Evolutionary conservation across 345 rosid species (phyloP), one percentile per base, ranked within the genome.

Genomic region (Reutealis trisperma): DNA sequence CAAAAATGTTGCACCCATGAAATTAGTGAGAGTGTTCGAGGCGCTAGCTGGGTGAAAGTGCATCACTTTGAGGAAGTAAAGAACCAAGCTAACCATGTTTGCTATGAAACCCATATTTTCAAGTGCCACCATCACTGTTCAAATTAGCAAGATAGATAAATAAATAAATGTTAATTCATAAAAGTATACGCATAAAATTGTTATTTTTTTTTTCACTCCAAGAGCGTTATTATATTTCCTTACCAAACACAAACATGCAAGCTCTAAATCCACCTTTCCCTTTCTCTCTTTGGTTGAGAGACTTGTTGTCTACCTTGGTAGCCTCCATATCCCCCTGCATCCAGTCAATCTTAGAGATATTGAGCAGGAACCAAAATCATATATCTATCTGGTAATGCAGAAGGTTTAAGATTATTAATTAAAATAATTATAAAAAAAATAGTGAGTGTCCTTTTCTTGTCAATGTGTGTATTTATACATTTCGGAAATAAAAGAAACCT

Each of bases 91-190:
- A 54, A 63, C 83, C 86, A 80, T 79, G 79, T 81, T 89, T 58
- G 94, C 91, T n/a, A 85, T 22, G 66, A 89, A 89, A 2, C 94
- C 91, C 90, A 90, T 85, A 81, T 83, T 87, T 19, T 88, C 94
- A 8, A 89, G 68, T 51, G 81, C 76, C 6, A 74, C 4, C 76
- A 80, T 12, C 1, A 70, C 92, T 90, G 79, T 24, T 68, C 67
- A n/a, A 32, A 69, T 37, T 6, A 37, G 41, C 5, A 37, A 37
- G 41, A 27, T 1, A n/a, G n/a, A 34, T 34, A 34, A 34, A 34
- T 34, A 4, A 34, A 34, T 37, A 37, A 37, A 37, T 37, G 41
- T 37, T 37, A 5, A 5, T 37, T 37, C 4, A 37, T 37, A 37
- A 4, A 37, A 37, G 41, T 37, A 37, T 37, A 27, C 30, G 30